These are phyloP conservation scores for Hymenoscyphus scutula DNA, from an alignment of 2,329 filamentous ascomycete species.

Conservation along the genomic window DNA sequence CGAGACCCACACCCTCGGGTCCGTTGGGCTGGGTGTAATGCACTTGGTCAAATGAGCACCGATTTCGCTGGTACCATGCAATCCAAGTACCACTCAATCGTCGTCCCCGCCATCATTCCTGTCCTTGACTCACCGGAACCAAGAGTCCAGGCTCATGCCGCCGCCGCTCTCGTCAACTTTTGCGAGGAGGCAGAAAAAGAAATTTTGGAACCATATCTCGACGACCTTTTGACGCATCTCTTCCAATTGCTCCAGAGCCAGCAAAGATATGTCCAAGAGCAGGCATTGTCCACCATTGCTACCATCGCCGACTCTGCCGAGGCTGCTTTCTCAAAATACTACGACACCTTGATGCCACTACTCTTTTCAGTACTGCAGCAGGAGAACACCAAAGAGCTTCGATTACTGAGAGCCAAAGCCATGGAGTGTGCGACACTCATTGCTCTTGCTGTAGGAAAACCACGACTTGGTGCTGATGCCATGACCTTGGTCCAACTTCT, in stretches of 20 bases:
- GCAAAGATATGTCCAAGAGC: conserved; percentile 96
- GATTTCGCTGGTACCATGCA: conserved; percentile 99
- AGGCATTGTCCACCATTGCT: conserved; percentile 94
- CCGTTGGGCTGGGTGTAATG: conserved; percentile 96
- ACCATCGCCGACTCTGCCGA: conserved; percentile 99
- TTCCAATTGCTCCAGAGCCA: conserved; percentile 85
- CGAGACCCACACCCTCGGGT: conserved; percentile 90
- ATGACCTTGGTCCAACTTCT: conserved; percentile 84
- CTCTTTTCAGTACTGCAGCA: conserved; percentile 85
- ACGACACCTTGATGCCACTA: conserved; percentile 92
- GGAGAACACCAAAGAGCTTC: conserved; percentile 90
- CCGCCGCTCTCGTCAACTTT: conserved; percentile 97
- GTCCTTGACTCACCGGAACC: conserved; percentile 87
- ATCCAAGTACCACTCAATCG: conserved; percentile 84
- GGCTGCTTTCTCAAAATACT: conserved; percentile 91
- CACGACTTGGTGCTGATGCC: conserved; percentile 84
- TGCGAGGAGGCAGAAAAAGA: conserved; percentile 96
- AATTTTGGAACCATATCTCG: conserved; percentile 88
- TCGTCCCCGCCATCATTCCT: conserved; percentile 88
- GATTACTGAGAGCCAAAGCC: conserved; percentile 88
- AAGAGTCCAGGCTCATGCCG: conserved; percentile 93
- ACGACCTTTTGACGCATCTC: conserved; percentile 78
- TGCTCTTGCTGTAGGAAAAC: conserved; percentile 89
- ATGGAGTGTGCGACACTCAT: conserved; percentile 99
- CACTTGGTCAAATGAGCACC: conserved; percentile 99